These are phyloP conservation scores for Carex cristatella DNA, from an alignment of 176 grass and related monocot species.

Conservation along the genomic window DNA sequence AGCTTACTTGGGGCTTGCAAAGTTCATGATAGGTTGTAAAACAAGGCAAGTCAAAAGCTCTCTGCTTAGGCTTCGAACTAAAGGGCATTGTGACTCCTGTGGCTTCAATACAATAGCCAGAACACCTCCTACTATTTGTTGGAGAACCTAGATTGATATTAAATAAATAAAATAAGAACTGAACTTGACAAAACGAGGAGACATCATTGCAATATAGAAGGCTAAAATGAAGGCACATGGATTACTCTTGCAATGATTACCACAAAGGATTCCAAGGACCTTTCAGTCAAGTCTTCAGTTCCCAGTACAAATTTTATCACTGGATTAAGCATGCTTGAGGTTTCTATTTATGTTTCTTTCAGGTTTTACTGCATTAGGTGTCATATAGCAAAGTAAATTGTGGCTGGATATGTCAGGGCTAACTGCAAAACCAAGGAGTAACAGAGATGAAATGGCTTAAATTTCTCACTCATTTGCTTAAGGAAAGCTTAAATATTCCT, in stretches of 20 bases:
- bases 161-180: slow-evolving; percentile 18
- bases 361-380: neutral
- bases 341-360: neutral
- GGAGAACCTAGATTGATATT: slow-evolving; percentile 64
- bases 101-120: slow-evolving; percentile 76
- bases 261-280: neutral
- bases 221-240: neutral
- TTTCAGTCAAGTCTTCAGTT: neutral
- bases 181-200: neutral
- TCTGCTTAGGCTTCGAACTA: slow-evolving; percentile 75
- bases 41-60: slow-evolving; percentile 80
- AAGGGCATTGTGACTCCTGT: slow-evolving; percentile 80
- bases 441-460: neutral
- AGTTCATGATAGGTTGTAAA: slow-evolving; percentile 83
- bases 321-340: neutral
- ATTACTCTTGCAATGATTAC: neutral
- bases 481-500: neutral
- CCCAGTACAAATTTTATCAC: neutral
- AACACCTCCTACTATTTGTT: slow-evolving; percentile 79
- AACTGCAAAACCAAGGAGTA: neutral
- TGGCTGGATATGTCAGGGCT: neutral
- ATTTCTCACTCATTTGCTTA: neutral
- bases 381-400: neutral
- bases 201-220: neutral
- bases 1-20: slow-evolving; percentile 83